These are phyloP conservation scores for Bipolaris sorokiniana DNA, from an alignment of 2,329 filamentous ascomycete species.

Conservation along the genomic window DNA sequence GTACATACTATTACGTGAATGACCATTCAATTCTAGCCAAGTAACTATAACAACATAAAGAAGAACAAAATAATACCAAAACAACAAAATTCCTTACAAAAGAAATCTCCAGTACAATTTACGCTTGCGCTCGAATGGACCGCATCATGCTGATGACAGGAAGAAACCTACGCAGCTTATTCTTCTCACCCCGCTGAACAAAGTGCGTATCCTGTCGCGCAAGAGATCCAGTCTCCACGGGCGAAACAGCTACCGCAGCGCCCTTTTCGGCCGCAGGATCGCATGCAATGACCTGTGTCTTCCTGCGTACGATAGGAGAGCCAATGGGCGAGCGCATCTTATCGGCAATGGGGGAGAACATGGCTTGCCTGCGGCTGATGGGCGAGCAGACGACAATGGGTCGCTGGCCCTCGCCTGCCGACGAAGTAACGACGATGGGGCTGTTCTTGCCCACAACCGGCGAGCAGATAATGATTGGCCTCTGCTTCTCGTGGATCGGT, in stretches of 20 bases:
- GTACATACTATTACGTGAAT: neutral
- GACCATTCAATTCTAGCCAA: conserved; percentile 1
- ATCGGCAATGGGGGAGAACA: conserved; percentile 27
- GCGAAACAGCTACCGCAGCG: conserved; percentile 12
- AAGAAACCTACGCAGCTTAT: conserved; percentile 22
- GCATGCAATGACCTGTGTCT: conserved; percentile 28
- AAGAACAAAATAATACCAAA: neutral
- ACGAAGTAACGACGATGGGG: conserved; percentile 28
- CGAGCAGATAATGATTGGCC: conserved; percentile 34
- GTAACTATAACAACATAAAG: neutral
- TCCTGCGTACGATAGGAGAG: conserved; percentile 29
- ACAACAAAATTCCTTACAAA: neutral
- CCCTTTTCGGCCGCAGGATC: conserved; percentile 24
- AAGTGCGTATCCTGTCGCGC: conserved; percentile 28
- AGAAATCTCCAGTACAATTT: neutral
- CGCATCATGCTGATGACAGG: conserved; percentile 22
- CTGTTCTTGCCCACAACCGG: conserved; percentile 32
- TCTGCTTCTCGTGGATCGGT: conserved; percentile 29
- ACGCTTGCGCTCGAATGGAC: conserved; percentile 12
- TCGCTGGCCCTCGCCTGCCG: conserved; percentile 21
- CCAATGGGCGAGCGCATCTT: conserved; percentile 32
- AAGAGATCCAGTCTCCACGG: conserved; percentile 17
- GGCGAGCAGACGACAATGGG: conserved; percentile 34
- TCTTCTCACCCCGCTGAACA: conserved; percentile 26
- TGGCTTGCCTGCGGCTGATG: conserved; percentile 20